Conservation (phyloP, 768 basidiomycete species). For the Amyloporia xantha region DNA sequence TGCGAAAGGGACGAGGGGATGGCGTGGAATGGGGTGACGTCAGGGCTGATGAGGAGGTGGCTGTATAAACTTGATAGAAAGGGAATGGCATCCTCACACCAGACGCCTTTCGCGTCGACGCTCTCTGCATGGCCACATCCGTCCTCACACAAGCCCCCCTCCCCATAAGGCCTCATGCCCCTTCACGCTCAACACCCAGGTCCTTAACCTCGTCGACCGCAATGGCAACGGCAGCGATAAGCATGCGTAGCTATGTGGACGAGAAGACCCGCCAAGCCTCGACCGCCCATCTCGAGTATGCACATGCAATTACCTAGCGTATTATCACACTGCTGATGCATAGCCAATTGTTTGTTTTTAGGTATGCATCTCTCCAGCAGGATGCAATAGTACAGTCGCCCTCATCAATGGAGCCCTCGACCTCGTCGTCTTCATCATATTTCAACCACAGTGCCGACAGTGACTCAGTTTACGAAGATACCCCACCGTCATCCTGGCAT, state of each 20-base stretch:
- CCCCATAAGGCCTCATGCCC: not conserved
- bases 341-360: not conserved
- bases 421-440: not conserved
- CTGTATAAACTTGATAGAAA: conserved; percentile 1
- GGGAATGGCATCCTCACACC: not conserved
- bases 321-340: not conserved
- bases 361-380: not conserved
- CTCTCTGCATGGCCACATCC: conserved; percentile 2
- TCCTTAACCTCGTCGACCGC: not conserved
- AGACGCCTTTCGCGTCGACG: not conserved
- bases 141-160: conserved; percentile 2
- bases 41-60: conserved; percentile 2
- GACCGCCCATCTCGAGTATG: not conserved
- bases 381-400: not conserved
- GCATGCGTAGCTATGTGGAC: not conserved
- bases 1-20: not conserved
- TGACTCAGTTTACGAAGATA: not conserved
- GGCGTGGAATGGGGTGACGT: conserved; percentile 1
- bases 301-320: no score
- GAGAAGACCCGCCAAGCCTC: not conserved
- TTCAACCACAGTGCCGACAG: not conserved
- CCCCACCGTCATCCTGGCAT: not conserved
- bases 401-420: not conserved
- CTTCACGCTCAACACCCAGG: no score
- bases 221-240: not conserved